phyloP scores from a whole-genome alignment of 225 moss, liverwort and hornwort genomes.

The Lunularia cruciata region DNA sequence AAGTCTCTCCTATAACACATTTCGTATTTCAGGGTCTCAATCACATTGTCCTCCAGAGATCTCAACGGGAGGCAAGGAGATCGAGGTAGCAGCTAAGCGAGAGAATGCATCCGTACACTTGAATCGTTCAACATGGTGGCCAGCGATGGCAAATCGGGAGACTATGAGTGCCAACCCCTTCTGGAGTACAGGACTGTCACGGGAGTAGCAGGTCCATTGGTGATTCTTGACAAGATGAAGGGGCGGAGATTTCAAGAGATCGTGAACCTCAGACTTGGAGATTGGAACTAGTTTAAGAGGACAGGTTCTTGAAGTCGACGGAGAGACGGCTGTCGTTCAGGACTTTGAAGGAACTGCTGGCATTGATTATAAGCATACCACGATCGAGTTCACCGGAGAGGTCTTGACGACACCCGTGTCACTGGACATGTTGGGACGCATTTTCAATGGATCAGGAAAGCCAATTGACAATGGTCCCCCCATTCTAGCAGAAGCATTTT shows the following conservation, averaged over 20 bases:
- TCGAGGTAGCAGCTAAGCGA: too few species aligned
- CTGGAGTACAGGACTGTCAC: conserved; percentile 67
- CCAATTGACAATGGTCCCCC: conserved; percentile 72
- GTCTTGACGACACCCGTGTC: conserved; percentile 69
- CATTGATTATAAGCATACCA: conserved; percentile 68
- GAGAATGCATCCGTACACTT: too few species aligned
- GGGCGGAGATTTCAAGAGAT: conserved; percentile 76
- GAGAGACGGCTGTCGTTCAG: conserved; percentile 71
- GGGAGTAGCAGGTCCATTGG: conserved; percentile 72
- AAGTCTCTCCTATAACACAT: too few species aligned
- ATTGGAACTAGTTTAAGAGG: conserved; percentile 61
- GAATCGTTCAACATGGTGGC: not conserved
- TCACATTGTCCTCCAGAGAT: too few species aligned
- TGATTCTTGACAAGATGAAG: conserved; percentile 71
- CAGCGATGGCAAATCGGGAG: not conserved
- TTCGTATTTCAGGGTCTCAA: too few species aligned
- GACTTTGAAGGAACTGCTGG: conserved; percentile 68
- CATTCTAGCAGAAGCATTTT: conserved; percentile 68
- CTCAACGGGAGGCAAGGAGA: too few species aligned
- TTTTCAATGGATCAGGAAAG: conserved; percentile 72
- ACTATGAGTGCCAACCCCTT: conserved; percentile 16
- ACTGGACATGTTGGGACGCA: conserved; percentile 73
- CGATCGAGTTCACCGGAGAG: conserved; percentile 82
- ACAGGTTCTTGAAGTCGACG: conserved; percentile 73
- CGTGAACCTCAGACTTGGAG: conserved; percentile 61